Percentiles rank a stretch among this genome's conserved stretches.
Conservation (phyloP, 768 basidiomycete species). For the Hygrocybe coccinea region DNA sequence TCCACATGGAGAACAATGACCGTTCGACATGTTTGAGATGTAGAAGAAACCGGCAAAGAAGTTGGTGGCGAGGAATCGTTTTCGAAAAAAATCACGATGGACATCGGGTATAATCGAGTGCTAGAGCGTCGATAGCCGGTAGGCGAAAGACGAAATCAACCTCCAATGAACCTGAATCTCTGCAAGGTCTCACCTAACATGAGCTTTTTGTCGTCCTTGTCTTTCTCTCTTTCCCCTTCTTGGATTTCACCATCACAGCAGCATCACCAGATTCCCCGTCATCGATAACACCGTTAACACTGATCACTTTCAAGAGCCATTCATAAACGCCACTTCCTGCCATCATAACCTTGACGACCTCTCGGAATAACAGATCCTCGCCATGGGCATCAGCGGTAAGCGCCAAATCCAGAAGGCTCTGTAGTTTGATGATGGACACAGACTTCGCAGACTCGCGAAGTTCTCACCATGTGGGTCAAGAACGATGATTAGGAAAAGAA, state of each 20-base stretch:
- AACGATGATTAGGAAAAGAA: slow-evolving; percentile 96
- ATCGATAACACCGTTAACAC: slow-evolving; percentile 70
- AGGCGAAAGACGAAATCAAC: slow-evolving; percentile 7
- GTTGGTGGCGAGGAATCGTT: slow-evolving; percentile 91
- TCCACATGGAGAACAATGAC: slow-evolving; percentile 86
- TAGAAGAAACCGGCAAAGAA: slow-evolving; percentile 93
- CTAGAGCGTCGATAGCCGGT: slow-evolving; percentile 83
- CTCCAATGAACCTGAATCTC: neutral
- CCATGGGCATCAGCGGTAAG: slow-evolving; percentile 62
- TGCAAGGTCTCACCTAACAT: slow-evolving; percentile 54
- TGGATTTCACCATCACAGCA: slow-evolving; percentile 45
- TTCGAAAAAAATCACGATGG: slow-evolving; percentile 95
- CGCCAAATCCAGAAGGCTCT: slow-evolving; percentile 87
- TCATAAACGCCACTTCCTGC: slow-evolving; percentile 85
- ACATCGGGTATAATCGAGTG: slow-evolving; percentile 92
- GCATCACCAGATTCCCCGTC: slow-evolving; percentile 38
- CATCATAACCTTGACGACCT: slow-evolving; percentile 86
- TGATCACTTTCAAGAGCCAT: slow-evolving; percentile 87
- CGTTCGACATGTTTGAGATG: slow-evolving; percentile 94
- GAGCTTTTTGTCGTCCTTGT: slow-evolving; percentile 76
- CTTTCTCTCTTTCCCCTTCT: slow-evolving; percentile 61
- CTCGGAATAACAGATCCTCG: slow-evolving; percentile 71
- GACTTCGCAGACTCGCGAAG: slow-evolving; percentile 79
- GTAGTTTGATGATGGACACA: slow-evolving; percentile 84
- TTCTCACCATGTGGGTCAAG: slow-evolving; percentile 88